These are phyloP conservation scores for Platanthera zijinensis DNA, from an alignment of 106 monocot species.

Conservation along the genomic window DNA sequence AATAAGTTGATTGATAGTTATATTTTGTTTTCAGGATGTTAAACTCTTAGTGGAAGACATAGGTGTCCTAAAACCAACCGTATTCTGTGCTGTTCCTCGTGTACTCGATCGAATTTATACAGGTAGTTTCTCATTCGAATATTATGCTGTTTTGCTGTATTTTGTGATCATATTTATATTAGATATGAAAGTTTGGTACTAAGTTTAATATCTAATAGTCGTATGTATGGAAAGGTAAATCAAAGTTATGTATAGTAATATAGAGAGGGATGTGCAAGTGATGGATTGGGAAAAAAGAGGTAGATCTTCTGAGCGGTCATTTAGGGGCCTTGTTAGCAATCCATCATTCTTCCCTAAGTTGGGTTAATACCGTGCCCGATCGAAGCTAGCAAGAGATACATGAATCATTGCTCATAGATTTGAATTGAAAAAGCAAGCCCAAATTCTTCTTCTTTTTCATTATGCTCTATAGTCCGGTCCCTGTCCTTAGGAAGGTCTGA, in stretches of 20 bases:
- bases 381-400: too few species aligned
- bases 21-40: slow-evolving; percentile 52
- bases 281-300: too few species aligned
- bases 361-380: too few species aligned
- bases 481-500: too few species aligned
- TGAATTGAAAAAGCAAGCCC: too few species aligned
- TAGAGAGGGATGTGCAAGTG: too few species aligned
- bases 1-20: background rate
- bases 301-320: too few species aligned
- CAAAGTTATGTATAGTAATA: background rate
- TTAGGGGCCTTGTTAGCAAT: too few species aligned
- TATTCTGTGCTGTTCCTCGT: slow-evolving; percentile 95
- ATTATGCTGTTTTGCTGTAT: background rate
- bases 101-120: slow-evolving; percentile 85
- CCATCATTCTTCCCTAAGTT: too few species aligned
- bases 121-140: slow-evolving; percentile 27
- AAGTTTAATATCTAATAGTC: background rate
- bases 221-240: background rate
- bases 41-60: slow-evolving; percentile 83
- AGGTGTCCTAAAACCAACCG: slow-evolving; percentile 70
- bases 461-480: too few species aligned
- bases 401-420: too few species aligned
- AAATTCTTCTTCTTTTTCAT: too few species aligned
- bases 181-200: background rate
- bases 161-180: background rate